Evolutionary conservation across 495 filamentous ascomycete genomes (phyloP), one percentile per base, ranked within the genome.

Genomic region (Chaetomidium leptoderma): DNA sequence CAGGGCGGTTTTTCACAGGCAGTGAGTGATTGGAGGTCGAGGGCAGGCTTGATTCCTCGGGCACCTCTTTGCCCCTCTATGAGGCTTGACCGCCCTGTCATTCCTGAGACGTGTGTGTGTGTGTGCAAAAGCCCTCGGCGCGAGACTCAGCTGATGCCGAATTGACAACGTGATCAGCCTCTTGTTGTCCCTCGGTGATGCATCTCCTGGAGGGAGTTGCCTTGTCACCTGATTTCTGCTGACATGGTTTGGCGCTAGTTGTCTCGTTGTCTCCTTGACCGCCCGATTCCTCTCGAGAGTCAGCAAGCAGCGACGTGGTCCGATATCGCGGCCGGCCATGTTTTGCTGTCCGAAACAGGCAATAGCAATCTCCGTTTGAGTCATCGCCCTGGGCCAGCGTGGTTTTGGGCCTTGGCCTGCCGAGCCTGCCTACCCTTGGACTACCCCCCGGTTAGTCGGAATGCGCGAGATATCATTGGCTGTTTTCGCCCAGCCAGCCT

Each of bases 291-390:
- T n/a, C n/a, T 16, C 19, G 29, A 21, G 32, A 42, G 36, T 30
- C 17, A 32, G 23, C 33, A 27, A 4, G 11, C 11, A 6, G 21
- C 19, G 17, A n/a, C 23, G 35, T 52, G 49, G 49, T 52, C 49
- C 49, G 49, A 52, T 52, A 52, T 53, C 50, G 50, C 50, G 35
- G 24, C 16, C 39, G 50, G 24, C 16, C 39, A 37, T 42, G 17
- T 7, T 23, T 51, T 8, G 13, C 11, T 29, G 14, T 32, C n/a
- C 2, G 0, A 23, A 30, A 24, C 33, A 30, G 50, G 33, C 35
- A 52, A n/a, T n/a, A n/a, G n/a, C n/a, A 52, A 39, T 52, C 40
- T 52, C 13, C 11, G 37, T 37, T 53, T 43, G 50, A 53, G 50
- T 53, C 50, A 53, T 53, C 36, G 50, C 24, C n/a, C n/a, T 16